phyloP scores from a whole-genome alignment of 352 stramenopile genomes.

The Peronospora belbahrii region DNA sequence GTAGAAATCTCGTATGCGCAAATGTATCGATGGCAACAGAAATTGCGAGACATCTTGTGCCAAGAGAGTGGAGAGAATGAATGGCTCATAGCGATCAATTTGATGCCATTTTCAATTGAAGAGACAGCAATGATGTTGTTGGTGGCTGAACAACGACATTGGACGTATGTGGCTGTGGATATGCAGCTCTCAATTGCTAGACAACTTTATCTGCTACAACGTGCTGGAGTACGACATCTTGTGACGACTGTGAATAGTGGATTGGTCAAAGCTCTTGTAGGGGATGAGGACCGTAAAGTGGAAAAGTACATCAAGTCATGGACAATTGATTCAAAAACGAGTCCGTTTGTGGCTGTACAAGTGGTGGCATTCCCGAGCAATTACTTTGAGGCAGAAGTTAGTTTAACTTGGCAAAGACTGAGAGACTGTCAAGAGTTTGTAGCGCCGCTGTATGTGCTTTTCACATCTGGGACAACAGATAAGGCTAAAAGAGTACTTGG shows the following conservation, averaged over 20 bases:
- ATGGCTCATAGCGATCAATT: constrained; percentile 31
- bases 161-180: constrained; percentile 47
- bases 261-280: constrained; percentile 15
- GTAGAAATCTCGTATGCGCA: constrained; percentile 9
- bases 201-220: constrained; percentile 26
- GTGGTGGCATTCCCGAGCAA: constrained; percentile 10
- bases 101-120: constrained; percentile 37
- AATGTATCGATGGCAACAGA: constrained; percentile 17
- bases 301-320: not conserved
- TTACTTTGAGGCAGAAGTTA: not conserved
- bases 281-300: not conserved
- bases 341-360: constrained; percentile 21
- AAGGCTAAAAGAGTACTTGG: constrained; percentile 40
- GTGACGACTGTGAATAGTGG: constrained; percentile 22
- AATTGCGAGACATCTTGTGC: constrained; percentile 3
- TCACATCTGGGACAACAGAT: constrained; percentile 50
- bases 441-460: constrained; percentile 46
- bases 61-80: not conserved
- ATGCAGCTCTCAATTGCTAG: constrained; percentile 16
- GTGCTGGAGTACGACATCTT: constrained; percentile 18
- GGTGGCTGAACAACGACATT: constrained; percentile 19
- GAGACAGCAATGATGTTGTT: constrained; percentile 40
- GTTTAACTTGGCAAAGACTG: not conserved
- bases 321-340: not conserved
- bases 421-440: not conserved